These are phyloP conservation scores for Epichloe aotearoae DNA, from an alignment of 2,329 filamentous ascomycete species.

Conservation along the genomic window DNA sequence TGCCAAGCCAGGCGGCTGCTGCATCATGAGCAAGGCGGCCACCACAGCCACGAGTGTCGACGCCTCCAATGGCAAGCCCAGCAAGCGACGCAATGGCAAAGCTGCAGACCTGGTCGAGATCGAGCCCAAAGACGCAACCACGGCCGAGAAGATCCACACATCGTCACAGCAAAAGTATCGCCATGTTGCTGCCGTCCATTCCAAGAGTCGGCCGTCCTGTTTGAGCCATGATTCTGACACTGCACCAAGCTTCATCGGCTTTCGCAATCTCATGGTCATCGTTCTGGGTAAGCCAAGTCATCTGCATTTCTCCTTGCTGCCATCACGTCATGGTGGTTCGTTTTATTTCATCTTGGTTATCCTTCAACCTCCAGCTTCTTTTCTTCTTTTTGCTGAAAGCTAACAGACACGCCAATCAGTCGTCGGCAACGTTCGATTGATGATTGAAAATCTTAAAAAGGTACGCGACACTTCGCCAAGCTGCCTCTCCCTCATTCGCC, in stretches of 20 bases:
- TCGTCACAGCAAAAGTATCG: slow-evolving; percentile 55
- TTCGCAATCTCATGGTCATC: slow-evolving; percentile 91
- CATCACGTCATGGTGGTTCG: slow-evolving; percentile 9
- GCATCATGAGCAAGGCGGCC: slow-evolving; percentile 25
- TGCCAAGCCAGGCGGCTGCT: not conserved
- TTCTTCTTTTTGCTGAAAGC: not conserved
- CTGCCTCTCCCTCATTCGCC: not conserved
- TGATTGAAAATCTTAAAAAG: slow-evolving; percentile 98
- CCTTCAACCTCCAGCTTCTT: too few species aligned
- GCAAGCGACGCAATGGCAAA: slow-evolving; percentile 11
- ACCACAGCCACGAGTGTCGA: slow-evolving; percentile 26
- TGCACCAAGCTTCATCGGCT: slow-evolving; percentile 78
- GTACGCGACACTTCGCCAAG: slow-evolving; percentile 25
- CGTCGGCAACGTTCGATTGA: slow-evolving; percentile 81
- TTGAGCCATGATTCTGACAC: slow-evolving; percentile 69
- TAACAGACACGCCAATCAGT: slow-evolving; percentile 35
- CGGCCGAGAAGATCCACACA: slow-evolving; percentile 10
- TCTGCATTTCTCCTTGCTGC: too few species aligned
- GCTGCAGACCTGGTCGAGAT: slow-evolving; percentile 14
- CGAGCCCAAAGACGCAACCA: slow-evolving; percentile 12
- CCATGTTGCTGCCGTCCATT: slow-evolving; percentile 82
- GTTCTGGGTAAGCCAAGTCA: slow-evolving; percentile 65
- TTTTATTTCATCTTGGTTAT: not conserved
- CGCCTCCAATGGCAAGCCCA: slow-evolving; percentile 14
- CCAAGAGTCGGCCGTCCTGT: slow-evolving; percentile 57